Evolutionary conservation across 345 rosid species (phyloP).

Genomic region (Cochlearia excelsa): DNA sequence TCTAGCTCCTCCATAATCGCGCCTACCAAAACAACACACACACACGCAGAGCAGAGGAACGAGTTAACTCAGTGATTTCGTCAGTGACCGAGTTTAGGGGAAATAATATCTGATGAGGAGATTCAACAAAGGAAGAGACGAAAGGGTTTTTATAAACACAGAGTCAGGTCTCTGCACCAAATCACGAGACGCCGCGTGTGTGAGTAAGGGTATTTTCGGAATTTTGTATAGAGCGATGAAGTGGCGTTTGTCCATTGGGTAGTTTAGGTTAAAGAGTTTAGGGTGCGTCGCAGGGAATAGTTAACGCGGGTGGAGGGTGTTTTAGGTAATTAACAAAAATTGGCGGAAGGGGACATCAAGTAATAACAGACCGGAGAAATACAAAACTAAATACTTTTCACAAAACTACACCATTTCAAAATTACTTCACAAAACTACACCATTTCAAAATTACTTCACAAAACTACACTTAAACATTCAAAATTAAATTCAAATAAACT

Average conservation of each 20-base stretch:
- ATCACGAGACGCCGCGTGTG: constrained; percentile 31
- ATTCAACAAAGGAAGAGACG: constrained; percentile 15
- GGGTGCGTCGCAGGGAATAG: background rate
- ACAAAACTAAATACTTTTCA: no score
- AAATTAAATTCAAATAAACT: no score
- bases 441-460: no score
- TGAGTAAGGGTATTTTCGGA: background rate
- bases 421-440: no score
- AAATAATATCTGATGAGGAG: constrained; percentile 29
- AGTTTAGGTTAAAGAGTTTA: background rate
- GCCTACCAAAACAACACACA: constrained; percentile 6
- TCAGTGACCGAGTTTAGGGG: constrained; percentile 9
- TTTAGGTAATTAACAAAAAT: constrained; percentile 30
- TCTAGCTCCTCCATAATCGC: constrained; percentile 46
- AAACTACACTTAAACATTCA: no score
- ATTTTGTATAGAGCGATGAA: background rate
- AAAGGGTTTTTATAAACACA: constrained; percentile 37
- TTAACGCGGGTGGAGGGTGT: constrained; percentile 3
- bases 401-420: no score
- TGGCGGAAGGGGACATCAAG: constrained; percentile 29
- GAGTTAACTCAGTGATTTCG: constrained; percentile 27
- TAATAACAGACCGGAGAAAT: no score
- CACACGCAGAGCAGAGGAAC: background rate
- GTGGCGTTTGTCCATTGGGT: constrained; percentile 13
- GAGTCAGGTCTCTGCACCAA: constrained; percentile 19